Conservation (phyloP, 805 yeast genomes). For the Ogataea ganodermae region DNA sequence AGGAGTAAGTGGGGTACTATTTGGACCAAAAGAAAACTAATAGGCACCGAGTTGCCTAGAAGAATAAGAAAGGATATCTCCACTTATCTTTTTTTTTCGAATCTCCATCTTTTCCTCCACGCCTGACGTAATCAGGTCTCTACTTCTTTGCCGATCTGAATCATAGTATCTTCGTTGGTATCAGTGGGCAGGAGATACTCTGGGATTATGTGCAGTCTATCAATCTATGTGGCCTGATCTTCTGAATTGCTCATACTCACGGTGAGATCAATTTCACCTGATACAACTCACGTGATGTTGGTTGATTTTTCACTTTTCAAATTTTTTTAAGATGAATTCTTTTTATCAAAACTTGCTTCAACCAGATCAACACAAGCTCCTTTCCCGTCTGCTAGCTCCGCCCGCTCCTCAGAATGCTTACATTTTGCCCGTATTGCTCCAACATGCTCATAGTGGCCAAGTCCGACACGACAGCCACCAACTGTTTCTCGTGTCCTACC, state of each 20-base stretch:
- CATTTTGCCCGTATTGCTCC: conserved; percentile 93
- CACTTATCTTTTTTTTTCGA: background rate
- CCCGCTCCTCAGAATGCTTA: conserved; percentile 56
- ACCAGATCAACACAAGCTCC: background rate
- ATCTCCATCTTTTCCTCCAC: background rate
- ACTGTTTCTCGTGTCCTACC: conserved; percentile 83
- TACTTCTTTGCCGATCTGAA: background rate
- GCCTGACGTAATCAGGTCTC: background rate
- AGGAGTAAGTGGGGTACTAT: too few species aligned
- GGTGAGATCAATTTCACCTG: background rate
- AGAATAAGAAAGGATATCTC: background rate
- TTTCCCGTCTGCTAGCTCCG: background rate
- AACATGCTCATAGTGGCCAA: conserved; percentile 80
- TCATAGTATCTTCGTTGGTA: too few species aligned
- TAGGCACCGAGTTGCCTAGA: background rate
- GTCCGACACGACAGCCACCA: conserved; percentile 52
- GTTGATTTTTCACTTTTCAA: background rate
- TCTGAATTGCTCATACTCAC: too few species aligned
- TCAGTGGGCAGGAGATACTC: too few species aligned
- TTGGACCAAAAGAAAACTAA: too few species aligned
- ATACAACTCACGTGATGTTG: background rate
- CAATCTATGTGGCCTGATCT: too few species aligned
- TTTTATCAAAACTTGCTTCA: background rate
- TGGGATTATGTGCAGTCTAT: too few species aligned
- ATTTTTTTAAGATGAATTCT: background rate